Percentiles rank a stretch among this genome's conserved stretches.
Conservation (phyloP, 768 basidiomycete genomes). For the Wakefieldia striispora region DNA sequence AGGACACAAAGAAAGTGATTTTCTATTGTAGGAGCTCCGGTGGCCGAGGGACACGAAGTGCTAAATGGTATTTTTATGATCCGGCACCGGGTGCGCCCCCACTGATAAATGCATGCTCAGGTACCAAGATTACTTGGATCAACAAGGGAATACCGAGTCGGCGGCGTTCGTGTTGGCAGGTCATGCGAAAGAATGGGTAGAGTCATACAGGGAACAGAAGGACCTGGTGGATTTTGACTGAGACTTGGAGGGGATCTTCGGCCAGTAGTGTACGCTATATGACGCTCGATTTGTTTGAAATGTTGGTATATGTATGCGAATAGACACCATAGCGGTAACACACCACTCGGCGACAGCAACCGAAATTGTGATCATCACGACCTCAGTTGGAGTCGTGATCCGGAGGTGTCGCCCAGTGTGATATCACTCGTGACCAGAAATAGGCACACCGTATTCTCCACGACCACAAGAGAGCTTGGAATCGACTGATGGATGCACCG, state of each 20-base stretch:
- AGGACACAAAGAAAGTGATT: slow-evolving; percentile 40
- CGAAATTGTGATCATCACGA: too few species aligned
- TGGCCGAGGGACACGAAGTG: slow-evolving; percentile 53
- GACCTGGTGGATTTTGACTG: slow-evolving; percentile 16
- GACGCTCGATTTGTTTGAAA: too few species aligned
- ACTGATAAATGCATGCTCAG: slow-evolving; percentile 20
- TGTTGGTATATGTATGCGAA: too few species aligned
- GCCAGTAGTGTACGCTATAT: too few species aligned
- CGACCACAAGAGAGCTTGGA: too few species aligned
- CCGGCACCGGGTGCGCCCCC: background rate
- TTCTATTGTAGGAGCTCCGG: slow-evolving; percentile 55
- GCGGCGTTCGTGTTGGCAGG: slow-evolving; percentile 42
- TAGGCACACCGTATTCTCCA: too few species aligned
- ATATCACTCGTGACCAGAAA: too few species aligned
- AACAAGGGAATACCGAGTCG: slow-evolving; percentile 30
- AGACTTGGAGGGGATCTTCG: background rate
- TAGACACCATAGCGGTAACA: too few species aligned
- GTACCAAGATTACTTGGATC: slow-evolving; percentile 50
- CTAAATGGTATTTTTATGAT: slow-evolving; percentile 44
- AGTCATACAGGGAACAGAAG: slow-evolving; percentile 28
- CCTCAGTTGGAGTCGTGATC: too few species aligned
- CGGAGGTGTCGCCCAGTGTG: too few species aligned
- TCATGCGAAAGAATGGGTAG: slow-evolving; percentile 42
- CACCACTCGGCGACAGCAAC: too few species aligned
- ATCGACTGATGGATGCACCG: too few species aligned